Evolutionary conservation across 192 early-diverging fungal species (phyloP).

Genomic region (Pecoramyces ruminantium): DNA sequence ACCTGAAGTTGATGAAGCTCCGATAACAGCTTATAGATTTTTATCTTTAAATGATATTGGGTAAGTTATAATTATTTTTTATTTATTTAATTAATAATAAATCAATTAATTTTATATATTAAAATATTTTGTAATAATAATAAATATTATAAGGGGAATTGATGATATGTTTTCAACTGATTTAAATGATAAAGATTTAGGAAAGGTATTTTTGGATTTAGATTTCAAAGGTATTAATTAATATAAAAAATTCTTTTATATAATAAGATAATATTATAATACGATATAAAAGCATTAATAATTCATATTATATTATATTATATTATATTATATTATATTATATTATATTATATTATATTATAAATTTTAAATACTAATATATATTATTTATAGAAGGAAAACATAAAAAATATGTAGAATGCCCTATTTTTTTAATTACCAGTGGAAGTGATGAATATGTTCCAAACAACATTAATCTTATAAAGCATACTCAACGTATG

Average conservation of each 20-base stretch:
- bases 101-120: no score
- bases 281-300: no score
- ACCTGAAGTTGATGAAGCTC: neutral
- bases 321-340: no score
- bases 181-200: neutral
- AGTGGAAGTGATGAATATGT: neutral
- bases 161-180: neutral
- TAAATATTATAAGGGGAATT: neutral
- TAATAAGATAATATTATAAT: no score
- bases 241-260: no score
- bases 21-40: neutral
- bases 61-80: neutral
- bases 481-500: neutral
- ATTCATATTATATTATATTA: no score
- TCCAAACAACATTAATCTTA: neutral
- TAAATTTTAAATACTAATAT: no score
- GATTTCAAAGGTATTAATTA: neutral
- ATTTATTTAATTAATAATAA: no score
- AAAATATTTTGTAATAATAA: no score
- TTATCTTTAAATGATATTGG: neutral
- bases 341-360: no score
- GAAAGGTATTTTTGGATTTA: neutral
- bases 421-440: neutral
- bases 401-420: neutral
- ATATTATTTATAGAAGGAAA: neutral